A percentile compares a stretch with the other conserved stretches of the same genome.
phyloP scores from a whole-genome alignment of 2,329 filamentous ascomycete species.

The Oidium heveae region DNA sequence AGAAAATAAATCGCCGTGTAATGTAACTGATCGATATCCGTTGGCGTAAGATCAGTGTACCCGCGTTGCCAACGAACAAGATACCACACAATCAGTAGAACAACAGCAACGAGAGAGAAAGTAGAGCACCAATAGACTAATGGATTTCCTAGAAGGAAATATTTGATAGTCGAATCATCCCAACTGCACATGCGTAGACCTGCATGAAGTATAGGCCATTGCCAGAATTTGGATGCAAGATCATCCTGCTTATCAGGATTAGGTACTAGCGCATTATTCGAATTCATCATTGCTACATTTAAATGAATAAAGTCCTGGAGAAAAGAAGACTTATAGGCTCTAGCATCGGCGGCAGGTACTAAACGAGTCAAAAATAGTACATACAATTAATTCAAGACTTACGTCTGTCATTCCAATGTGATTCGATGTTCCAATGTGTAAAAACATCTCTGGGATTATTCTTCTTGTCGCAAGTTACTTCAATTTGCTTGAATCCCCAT shows the following conservation, averaged over 20 bases:
- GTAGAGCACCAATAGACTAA: conserved; percentile 91
- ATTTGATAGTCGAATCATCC: conserved; percentile 89
- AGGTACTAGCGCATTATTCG: conserved; percentile 91
- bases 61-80: conserved; percentile 88
- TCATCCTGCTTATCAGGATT: conserved; percentile 99
- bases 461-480: conserved; percentile 80
- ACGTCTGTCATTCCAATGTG: conserved; percentile 83
- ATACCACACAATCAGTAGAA: conserved; percentile 56
- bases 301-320: conserved; percentile 92
- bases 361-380: conserved; percentile 1
- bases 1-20: conserved; percentile 80
- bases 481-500: conserved; percentile 99
- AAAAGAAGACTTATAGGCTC: conserved; percentile 89
- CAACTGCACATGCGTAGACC: conserved; percentile 96
- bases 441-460: conserved; percentile 85
- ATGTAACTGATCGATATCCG: conserved; percentile 81
- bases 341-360: conserved; percentile 76
- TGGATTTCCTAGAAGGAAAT: conserved; percentile 94
- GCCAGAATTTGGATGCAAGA: conserved; percentile 88
- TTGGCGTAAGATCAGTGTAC: conserved; percentile 53
- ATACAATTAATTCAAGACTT: conserved; percentile 17
- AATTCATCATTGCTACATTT: conserved; percentile 99
- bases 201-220: conserved; percentile 90
- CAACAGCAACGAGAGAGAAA: conserved; percentile 47
- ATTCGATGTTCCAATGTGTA: conserved; percentile 97